Percentiles rank a stretch among this genome's conserved stretches.
These are phyloP conservation scores for Euphorbia pulcherrima DNA, from an alignment of 345 rosid species.

Conservation along the genomic window DNA sequence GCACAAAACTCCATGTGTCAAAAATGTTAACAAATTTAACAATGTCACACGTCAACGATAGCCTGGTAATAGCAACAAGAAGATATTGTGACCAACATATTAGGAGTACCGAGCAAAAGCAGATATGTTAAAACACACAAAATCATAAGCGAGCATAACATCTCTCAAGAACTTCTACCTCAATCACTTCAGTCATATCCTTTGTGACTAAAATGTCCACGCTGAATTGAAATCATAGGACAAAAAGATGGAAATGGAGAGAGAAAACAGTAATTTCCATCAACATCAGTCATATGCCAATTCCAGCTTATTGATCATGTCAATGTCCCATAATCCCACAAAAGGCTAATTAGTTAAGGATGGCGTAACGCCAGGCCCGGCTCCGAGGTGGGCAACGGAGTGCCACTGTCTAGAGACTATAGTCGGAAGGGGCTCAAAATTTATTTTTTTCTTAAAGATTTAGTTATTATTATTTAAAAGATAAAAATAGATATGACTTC, in stretches of 20 bases:
- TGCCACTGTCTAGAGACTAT: too few species aligned
- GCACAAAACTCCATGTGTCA: neutral
- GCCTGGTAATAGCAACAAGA: neutral
- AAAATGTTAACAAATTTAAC: neutral
- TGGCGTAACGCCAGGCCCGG: too few species aligned
- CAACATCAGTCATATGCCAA: neutral
- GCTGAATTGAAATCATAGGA: neutral
- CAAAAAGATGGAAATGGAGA: neutral
- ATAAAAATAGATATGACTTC: too few species aligned
- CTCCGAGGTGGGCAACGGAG: too few species aligned
- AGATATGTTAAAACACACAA: slow-evolving; percentile 2
- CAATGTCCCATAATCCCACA: neutral
- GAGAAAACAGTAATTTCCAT: neutral
- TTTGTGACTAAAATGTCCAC: neutral
- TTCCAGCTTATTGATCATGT: neutral
- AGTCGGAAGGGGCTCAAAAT: too few species aligned
- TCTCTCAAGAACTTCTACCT: neutral
- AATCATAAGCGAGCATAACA: neutral
- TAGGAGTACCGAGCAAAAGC: neutral
- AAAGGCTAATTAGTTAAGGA: too few species aligned
- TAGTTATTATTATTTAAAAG: too few species aligned
- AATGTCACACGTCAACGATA: neutral
- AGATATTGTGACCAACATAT: neutral
- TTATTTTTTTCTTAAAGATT: too few species aligned
- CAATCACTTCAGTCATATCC: neutral